Conservation (phyloP, 2,329 filamentous ascomycete genomes). For the Xylaria sp. region DNA sequence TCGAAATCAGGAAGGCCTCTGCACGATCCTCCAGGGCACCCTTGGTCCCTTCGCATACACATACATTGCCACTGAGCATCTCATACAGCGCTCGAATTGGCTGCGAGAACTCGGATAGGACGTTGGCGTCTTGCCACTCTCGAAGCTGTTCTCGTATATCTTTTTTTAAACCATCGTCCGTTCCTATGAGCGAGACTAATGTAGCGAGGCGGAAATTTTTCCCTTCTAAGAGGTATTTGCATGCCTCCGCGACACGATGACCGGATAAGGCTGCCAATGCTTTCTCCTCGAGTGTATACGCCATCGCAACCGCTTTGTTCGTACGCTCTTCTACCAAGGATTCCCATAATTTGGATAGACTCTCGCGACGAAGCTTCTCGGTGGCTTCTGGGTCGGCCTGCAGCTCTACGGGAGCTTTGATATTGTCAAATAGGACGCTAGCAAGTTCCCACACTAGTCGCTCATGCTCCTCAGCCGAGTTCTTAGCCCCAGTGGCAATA, state of each 20-base stretch:
- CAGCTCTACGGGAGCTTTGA: slow-evolving; percentile 58
- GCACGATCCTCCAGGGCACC: slow-evolving; percentile 82
- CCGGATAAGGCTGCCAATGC: slow-evolving; percentile 83
- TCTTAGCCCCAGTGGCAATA: slow-evolving; percentile 49
- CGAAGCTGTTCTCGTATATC: slow-evolving; percentile 84
- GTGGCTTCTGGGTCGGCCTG: slow-evolving; percentile 51
- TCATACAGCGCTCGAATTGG: slow-evolving; percentile 89
- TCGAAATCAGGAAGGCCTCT: slow-evolving; percentile 82
- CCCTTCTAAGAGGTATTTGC: slow-evolving; percentile 78
- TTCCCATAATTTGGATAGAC: slow-evolving; percentile 74
- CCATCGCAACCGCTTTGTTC: slow-evolving; percentile 65
- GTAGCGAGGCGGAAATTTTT: slow-evolving; percentile 87
- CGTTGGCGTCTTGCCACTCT: slow-evolving; percentile 84
- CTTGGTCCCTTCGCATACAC: slow-evolving; percentile 81
- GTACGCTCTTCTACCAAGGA: slow-evolving; percentile 72
- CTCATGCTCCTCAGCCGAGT: slow-evolving; percentile 68
- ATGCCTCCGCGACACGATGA: slow-evolving; percentile 84
- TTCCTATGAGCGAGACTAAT: slow-evolving; percentile 83
- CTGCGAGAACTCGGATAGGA: slow-evolving; percentile 88
- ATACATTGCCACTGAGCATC: slow-evolving; percentile 87
- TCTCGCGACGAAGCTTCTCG: slow-evolving; percentile 65
- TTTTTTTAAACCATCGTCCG: slow-evolving; percentile 73
- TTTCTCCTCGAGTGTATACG: slow-evolving; percentile 79
- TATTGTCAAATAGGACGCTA: slow-evolving; percentile 85
- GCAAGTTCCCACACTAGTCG: slow-evolving; percentile 86